These are phyloP conservation scores for Myriosclerotinia curreyana DNA, from an alignment of 2,329 filamentous ascomycete genomes.

Conservation along the genomic window DNA sequence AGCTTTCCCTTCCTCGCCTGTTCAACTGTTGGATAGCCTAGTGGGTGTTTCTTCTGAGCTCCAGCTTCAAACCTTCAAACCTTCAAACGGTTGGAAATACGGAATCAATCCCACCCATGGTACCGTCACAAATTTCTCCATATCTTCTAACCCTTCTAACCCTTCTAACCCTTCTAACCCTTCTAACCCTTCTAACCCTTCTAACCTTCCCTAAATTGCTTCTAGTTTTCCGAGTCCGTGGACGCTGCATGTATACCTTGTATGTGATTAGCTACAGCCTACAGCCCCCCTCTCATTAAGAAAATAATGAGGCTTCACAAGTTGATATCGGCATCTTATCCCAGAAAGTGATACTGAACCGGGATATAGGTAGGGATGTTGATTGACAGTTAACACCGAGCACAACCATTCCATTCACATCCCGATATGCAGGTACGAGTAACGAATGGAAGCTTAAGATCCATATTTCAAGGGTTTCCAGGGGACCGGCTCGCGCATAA, in stretches of 20 bases:
- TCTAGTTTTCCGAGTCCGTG: constrained; percentile 7
- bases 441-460: constrained; percentile 6
- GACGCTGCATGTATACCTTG: constrained; percentile 5
- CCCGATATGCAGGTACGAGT: constrained; percentile 28
- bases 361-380: constrained; percentile 1
- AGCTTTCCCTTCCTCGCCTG: not conserved
- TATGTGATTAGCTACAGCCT: constrained; percentile 7
- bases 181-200: too few species aligned
- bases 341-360: constrained; percentile 23
- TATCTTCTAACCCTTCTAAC: too few species aligned
- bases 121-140: not conserved
- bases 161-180: too few species aligned
- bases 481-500: constrained; percentile 9
- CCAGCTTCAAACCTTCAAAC: constrained; percentile 7
- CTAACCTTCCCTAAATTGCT: constrained; percentile 1
- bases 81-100: constrained; percentile 8
- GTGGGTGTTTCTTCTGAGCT: constrained; percentile 1
- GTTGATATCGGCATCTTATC: constrained; percentile 22
- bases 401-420: constrained; percentile 21
- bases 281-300: not conserved
- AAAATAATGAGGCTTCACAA: constrained; percentile 12
- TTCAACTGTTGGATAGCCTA: not conserved
- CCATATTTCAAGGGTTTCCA: constrained; percentile 17
- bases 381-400: constrained; percentile 11
- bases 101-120: not conserved